Percentiles rank a stretch among this genome's conserved stretches.
Evolutionary conservation across 2,329 filamentous ascomycete genomes (phyloP).

Genomic region (Trichoderma sp.): DNA sequence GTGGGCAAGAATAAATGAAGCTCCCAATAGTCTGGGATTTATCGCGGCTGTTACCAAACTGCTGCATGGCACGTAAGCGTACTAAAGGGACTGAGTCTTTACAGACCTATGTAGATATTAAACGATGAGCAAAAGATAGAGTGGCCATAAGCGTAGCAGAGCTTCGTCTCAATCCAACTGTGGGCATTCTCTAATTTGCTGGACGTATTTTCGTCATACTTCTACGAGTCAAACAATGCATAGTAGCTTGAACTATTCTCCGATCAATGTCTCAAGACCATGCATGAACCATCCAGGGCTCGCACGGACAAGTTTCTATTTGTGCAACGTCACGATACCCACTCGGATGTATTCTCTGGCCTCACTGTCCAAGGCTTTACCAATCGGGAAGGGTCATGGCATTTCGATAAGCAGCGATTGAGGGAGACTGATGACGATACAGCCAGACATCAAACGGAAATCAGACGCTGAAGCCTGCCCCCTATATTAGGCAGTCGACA

Average conservation of each 20-base stretch:
- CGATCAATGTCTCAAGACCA: neutral
- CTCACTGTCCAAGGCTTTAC: neutral
- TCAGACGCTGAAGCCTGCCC: neutral
- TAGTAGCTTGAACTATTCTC: neutral
- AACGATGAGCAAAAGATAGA: too few species aligned
- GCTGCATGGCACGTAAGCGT: too few species aligned
- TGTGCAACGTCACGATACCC: neutral
- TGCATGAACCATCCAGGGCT: neutral
- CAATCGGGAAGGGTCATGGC: neutral
- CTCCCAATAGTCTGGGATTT: too few species aligned
- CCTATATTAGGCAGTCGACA: neutral
- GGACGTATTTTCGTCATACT: too few species aligned
- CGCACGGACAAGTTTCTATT: neutral
- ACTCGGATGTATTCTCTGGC: neutral
- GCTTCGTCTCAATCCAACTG: too few species aligned
- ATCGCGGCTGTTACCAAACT: too few species aligned
- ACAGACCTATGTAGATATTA: too few species aligned
- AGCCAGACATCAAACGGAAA: neutral
- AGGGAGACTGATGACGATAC: neutral
- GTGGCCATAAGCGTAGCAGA: too few species aligned
- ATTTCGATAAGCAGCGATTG: neutral
- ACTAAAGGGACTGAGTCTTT: too few species aligned
- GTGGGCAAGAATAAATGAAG: too few species aligned
- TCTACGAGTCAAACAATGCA: too few species aligned
- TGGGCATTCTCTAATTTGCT: too few species aligned